These are phyloP conservation scores for Raffaelea arxii DNA, from an alignment of 2,329 filamentous ascomycete species.

Conservation along the genomic window DNA sequence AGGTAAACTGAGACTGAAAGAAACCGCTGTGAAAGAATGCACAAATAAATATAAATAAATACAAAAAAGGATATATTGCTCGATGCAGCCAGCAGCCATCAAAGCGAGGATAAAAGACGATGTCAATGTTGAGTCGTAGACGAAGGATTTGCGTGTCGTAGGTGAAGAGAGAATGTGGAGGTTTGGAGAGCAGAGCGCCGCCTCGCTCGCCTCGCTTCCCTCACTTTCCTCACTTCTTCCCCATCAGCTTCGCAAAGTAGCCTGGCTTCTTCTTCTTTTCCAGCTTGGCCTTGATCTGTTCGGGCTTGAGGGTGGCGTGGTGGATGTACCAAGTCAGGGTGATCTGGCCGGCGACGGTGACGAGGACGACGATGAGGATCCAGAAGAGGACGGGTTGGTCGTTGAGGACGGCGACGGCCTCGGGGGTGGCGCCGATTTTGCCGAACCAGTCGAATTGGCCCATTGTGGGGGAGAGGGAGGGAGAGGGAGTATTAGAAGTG, in stretches of 20 bases:
- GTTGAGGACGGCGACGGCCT: conserved; percentile 50
- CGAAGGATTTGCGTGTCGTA: no score
- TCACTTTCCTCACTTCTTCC: no score
- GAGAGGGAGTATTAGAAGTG: conserved; percentile 2
- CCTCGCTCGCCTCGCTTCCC: no score
- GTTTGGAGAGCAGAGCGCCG: no score
- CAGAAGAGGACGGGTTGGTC: conserved; percentile 51
- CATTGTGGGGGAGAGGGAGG: conserved; percentile 11
- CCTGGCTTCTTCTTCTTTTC: conserved; percentile 28
- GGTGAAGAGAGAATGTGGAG: no score
- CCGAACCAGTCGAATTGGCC: conserved; percentile 48
- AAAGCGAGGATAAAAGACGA: no score
- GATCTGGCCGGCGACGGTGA: conserved; percentile 35
- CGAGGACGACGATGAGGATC: conserved; percentile 44
- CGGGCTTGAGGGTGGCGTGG: conserved; percentile 49
- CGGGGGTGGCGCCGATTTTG: conserved; percentile 45
- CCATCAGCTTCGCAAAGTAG: conserved; percentile 17
- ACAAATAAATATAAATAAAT: not conserved
- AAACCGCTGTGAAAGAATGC: no score
- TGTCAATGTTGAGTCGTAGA: no score
- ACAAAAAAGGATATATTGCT: not conserved
- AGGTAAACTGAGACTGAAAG: no score
- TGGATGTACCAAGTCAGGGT: conserved; percentile 48
- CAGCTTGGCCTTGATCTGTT: conserved; percentile 46
- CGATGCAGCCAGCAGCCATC: conserved; percentile 13